Evolutionary conservation across 2,329 filamentous ascomycete species (phyloP).

Genomic region (Ceratocystis diversiconidia): DNA sequence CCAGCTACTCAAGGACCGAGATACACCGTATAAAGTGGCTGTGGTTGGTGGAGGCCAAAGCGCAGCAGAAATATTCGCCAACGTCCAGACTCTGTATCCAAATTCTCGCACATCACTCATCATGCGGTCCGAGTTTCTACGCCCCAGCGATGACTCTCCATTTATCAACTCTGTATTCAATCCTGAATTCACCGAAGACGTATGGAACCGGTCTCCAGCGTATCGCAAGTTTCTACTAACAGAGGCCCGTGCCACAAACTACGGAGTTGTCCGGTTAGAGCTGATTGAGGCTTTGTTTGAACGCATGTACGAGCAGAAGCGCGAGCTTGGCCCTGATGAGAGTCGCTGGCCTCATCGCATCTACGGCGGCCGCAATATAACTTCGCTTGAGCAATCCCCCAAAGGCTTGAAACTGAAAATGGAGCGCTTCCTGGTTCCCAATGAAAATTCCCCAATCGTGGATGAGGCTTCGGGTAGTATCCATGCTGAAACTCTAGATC

Average conservation of each 20-base stretch:
- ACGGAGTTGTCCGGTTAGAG: conserved; percentile 81
- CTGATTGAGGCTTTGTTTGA: conserved; percentile 83
- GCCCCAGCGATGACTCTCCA: conserved; percentile 87
- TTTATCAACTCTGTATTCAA: conserved; percentile 98
- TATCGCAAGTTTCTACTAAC: conserved; percentile 47
- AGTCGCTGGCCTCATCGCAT: conserved; percentile 71
- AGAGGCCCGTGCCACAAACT: conserved; percentile 76
- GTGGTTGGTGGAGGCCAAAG: conserved; percentile 85
- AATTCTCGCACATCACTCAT: conserved; percentile 64
- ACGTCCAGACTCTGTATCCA: conserved; percentile 68
- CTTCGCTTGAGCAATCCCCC: conserved; percentile 40
- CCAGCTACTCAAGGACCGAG: conserved; percentile 41
- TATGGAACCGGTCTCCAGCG: conserved; percentile 53
- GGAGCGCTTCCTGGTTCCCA: conserved; percentile 14
- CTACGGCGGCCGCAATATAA: conserved; percentile 52
- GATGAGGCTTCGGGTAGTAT: conserved; percentile 25
- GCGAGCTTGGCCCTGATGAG: conserved; percentile 54
- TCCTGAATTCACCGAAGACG: conserved; percentile 63
- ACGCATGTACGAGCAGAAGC: conserved; percentile 71
- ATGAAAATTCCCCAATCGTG: conserved; percentile 27
- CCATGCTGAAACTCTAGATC: conserved; percentile 49
- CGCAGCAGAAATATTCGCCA: conserved; percentile 89
- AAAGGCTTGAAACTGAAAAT: conserved; percentile 44
- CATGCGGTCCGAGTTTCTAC: conserved; percentile 69
- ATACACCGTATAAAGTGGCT: conserved; percentile 53